Evolutionary conservation across 768 basidiomycete genomes (phyloP).

Genomic region (Cyclocybe aegerita): DNA sequence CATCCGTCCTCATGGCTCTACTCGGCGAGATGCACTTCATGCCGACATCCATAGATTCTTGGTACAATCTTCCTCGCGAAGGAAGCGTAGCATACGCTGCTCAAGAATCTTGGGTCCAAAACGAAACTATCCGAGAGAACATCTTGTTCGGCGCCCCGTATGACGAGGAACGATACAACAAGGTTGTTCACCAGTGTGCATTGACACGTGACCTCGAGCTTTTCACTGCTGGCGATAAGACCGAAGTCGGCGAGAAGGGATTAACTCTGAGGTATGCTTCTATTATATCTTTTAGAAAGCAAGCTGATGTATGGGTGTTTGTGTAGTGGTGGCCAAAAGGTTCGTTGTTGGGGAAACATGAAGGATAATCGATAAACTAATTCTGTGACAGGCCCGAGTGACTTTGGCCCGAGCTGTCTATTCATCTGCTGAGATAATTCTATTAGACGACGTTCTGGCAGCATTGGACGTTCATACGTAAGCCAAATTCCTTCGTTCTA

Average conservation of each 20-base stretch:
- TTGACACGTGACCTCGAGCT: constrained; percentile 71
- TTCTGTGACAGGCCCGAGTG: constrained; percentile 36
- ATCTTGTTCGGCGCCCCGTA: constrained; percentile 79
- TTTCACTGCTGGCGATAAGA: constrained; percentile 65
- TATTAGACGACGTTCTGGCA: constrained; percentile 76
- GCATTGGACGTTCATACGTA: constrained; percentile 48
- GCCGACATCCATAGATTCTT: constrained; percentile 50
- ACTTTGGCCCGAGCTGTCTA: constrained; percentile 48
- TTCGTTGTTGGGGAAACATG: background rate
- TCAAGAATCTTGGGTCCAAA: constrained; percentile 86
- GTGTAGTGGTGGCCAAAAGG: constrained; percentile 48
- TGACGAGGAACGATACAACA: constrained; percentile 76
- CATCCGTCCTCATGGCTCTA: constrained; percentile 64
- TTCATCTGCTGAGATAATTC: constrained; percentile 53
- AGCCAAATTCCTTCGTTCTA: background rate
- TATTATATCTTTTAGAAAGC: background rate
- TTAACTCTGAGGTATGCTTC: constrained; percentile 41
- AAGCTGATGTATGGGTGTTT: background rate
- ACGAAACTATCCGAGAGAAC: constrained; percentile 80
- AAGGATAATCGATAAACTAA: background rate
- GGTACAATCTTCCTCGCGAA: constrained; percentile 67
- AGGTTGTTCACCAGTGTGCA: constrained; percentile 68
- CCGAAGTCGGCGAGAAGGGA: constrained; percentile 74
- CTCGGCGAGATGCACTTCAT: constrained; percentile 69
- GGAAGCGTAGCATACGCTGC: constrained; percentile 77